Percentiles rank a stretch among this genome's conserved stretches.
Evolutionary conservation across 129 eudicot genomes (phyloP).

Genomic region (Mikania micrantha): DNA sequence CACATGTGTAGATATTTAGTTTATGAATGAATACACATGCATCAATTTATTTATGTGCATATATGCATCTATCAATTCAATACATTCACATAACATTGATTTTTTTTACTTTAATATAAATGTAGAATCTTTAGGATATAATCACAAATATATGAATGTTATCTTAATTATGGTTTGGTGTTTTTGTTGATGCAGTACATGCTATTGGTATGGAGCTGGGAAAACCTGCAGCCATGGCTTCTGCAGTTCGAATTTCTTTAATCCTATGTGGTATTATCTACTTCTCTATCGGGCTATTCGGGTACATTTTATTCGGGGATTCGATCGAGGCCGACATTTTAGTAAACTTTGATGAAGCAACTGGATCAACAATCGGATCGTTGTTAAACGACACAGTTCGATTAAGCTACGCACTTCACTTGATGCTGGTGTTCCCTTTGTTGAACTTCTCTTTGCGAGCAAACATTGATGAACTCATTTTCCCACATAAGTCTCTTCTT

Average conservation of each 20-base stretch:
- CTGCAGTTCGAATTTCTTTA: conserved; percentile 69
- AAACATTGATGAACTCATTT: conserved; percentile 69
- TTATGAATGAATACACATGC: too few species aligned
- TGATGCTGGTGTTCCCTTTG: conserved; percentile 88
- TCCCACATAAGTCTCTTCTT: conserved; percentile 49
- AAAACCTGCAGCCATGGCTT: conserved; percentile 65
- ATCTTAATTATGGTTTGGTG: not conserved
- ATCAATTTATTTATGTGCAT: too few species aligned
- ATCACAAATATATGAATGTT: too few species aligned
- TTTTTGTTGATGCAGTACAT: conserved; percentile 49
- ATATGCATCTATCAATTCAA: too few species aligned
- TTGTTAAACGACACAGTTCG: conserved; percentile 62
- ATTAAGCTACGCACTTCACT: conserved; percentile 78
- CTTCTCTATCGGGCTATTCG: conserved; percentile 72
- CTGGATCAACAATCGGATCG: conserved; percentile 48
- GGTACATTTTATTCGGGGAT: conserved; percentile 84
- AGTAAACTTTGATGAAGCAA: conserved; percentile 64
- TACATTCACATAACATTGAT: too few species aligned
- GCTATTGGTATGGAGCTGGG: conserved; percentile 81
- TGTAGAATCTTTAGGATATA: too few species aligned
- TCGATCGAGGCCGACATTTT: conserved; percentile 69
- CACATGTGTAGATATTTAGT: too few species aligned
- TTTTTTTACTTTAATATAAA: too few species aligned
- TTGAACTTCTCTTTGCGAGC: conserved; percentile 69
- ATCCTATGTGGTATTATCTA: conserved; percentile 70